phyloP scores from a whole-genome alignment of 768 basidiomycete species.

The Boletus eberwhitei region DNA sequence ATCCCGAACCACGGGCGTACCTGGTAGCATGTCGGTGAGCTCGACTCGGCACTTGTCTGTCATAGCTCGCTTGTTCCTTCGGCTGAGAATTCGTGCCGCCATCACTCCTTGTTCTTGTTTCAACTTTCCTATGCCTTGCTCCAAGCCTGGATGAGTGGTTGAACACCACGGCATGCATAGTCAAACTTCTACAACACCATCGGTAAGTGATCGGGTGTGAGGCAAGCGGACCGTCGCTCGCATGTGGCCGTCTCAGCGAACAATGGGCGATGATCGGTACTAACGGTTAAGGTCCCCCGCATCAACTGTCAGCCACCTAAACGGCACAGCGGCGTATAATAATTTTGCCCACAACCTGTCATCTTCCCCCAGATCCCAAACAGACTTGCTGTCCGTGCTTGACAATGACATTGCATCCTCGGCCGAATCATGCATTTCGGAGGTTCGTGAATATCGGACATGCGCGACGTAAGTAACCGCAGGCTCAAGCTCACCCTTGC shows the following conservation, averaged over 20 bases:
- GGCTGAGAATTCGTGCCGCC: neutral
- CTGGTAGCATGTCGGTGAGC: neutral
- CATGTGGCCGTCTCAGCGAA: neutral
- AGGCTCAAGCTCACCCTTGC: neutral
- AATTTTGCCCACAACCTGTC: neutral
- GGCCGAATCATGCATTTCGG: neutral
- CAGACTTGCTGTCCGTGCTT: neutral
- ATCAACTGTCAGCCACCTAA: neutral
- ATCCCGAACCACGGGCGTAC: neutral
- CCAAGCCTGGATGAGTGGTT: neutral
- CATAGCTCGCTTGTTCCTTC: neutral
- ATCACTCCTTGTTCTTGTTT: neutral
- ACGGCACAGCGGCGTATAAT: neutral
- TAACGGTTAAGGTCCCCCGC: neutral
- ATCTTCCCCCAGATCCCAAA: neutral
- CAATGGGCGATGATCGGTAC: neutral
- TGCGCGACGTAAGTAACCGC: neutral
- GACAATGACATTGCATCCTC: neutral
- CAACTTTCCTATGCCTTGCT: neutral
- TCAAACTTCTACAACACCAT: neutral
- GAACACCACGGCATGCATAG: neutral
- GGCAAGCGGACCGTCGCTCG: neutral
- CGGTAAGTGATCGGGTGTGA: neutral
- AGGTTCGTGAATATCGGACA: neutral
- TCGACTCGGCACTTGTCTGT: slow-evolving; percentile 16